phyloP scores from a whole-genome alignment of 805 yeast species.

The Cyberlindnera xylosilytica region DNA sequence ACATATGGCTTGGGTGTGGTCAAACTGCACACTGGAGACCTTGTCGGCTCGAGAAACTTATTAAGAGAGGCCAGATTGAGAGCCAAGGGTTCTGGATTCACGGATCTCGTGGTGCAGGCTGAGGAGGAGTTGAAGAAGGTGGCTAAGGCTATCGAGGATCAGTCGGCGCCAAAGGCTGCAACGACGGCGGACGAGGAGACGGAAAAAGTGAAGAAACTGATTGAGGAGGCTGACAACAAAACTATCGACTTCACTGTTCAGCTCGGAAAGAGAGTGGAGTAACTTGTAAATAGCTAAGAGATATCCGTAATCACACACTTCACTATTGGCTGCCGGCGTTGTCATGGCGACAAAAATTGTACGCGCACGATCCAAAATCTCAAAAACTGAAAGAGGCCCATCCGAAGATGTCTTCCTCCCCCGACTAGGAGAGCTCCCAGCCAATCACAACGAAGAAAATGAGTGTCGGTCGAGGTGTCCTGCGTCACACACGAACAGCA shows the following conservation, averaged over 20 bases:
- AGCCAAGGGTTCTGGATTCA: constrained; percentile 64
- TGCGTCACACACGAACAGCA: not conserved
- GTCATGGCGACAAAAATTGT: too few relatives aligned
- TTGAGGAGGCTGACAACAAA: constrained; percentile 2
- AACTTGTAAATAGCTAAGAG: not conserved
- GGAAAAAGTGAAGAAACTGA: constrained; percentile 14
- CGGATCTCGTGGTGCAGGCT: constrained; percentile 58
- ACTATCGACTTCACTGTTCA: constrained; percentile 13
- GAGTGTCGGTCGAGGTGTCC: not conserved
- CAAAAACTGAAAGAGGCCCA: too few relatives aligned
- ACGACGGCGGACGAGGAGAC: constrained; percentile 11
- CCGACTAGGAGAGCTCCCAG: too few relatives aligned
- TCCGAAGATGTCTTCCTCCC: too few relatives aligned
- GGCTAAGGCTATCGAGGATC: constrained; percentile 23
- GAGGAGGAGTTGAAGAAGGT: constrained; percentile 64
- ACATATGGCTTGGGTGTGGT: constrained; percentile 86
- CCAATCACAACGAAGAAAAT: too few relatives aligned
- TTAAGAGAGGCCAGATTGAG: constrained; percentile 68
- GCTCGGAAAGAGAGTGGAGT: constrained; percentile 7
- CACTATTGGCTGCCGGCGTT: too few relatives aligned
- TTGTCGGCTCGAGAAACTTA: constrained; percentile 54
- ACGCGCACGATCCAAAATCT: too few relatives aligned
- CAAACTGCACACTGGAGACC: constrained; percentile 54
- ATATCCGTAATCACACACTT: too few relatives aligned
- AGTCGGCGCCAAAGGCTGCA: constrained; percentile 9